Evolutionary conservation across 805 yeast genomes (phyloP).

Genomic region (Priceomyces carsonii): DNA sequence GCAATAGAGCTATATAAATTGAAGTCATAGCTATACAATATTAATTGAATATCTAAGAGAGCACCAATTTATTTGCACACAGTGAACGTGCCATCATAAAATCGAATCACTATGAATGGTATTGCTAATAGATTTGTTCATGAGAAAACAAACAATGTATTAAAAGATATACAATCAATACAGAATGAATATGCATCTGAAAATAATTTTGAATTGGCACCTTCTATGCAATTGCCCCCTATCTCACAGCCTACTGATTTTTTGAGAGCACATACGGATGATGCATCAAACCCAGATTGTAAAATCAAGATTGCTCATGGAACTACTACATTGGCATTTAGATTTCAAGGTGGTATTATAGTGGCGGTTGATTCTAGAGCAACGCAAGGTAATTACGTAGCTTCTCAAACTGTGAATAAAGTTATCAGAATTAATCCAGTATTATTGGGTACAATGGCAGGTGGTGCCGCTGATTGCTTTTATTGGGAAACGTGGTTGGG

Average conservation of each 20-base stretch:
- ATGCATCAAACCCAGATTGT: conserved; percentile 88
- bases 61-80: too few relatives aligned
- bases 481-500: conserved; percentile 99
- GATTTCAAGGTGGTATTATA: conserved; percentile 92
- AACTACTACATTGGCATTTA: conserved; percentile 96
- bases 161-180: conserved; percentile 30
- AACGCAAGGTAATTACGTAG: conserved; percentile 97
- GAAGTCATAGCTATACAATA: too few relatives aligned
- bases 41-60: too few relatives aligned
- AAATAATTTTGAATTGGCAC: conserved; percentile 46
- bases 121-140: conserved; percentile 39
- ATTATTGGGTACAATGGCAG: conserved; percentile 96
- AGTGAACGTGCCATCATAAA: too few relatives aligned
- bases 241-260: conserved; percentile 88
- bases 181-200: conserved; percentile 17
- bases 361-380: conserved; percentile 99
- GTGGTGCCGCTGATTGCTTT: conserved; percentile 99
- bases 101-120: too few relatives aligned
- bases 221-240: conserved; percentile 74
- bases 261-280: conserved; percentile 97
- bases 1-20: conserved; percentile 1
- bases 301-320: conserved; percentile 97
- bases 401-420: conserved; percentile 96
- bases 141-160: conserved; percentile 25
- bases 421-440: conserved; percentile 96